Percentiles rank a stretch among this genome's conserved stretches.
These are phyloP conservation scores for Coemansia sp. DNA, from an alignment of 192 early-diverging fungal species.

Conservation along the genomic window DNA sequence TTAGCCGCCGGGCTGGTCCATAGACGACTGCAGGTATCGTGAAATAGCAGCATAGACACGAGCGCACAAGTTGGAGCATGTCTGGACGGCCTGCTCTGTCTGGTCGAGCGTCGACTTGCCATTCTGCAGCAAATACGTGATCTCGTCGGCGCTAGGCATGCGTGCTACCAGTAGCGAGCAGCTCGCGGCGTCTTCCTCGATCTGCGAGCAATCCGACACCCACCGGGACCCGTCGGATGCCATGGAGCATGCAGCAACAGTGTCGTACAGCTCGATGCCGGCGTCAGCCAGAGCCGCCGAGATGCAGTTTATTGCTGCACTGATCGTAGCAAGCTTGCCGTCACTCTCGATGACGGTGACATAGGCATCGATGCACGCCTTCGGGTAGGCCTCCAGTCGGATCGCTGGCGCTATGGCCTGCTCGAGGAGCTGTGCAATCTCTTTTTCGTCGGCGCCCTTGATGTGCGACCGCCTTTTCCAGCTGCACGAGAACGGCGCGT, in stretches of 20 bases:
- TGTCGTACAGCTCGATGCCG: constrained; percentile 56
- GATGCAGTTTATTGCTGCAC: constrained; percentile 54
- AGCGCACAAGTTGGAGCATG: constrained; percentile 30
- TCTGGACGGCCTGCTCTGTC: constrained; percentile 43
- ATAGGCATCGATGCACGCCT: constrained; percentile 50
- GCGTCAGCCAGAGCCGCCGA: constrained; percentile 55
- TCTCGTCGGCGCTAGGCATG: constrained; percentile 53
- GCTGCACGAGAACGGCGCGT: constrained; percentile 54
- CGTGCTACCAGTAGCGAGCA: constrained; percentile 40
- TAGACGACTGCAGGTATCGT: constrained; percentile 35
- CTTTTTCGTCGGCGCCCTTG: constrained; percentile 48
- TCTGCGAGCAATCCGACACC: constrained; percentile 44
- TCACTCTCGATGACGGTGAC: constrained; percentile 58
- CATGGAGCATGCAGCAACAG: constrained; percentile 52
- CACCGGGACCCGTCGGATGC: constrained; percentile 29
- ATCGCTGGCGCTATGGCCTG: constrained; percentile 53
- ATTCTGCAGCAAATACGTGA: constrained; percentile 51
- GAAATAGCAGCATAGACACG: constrained; percentile 53
- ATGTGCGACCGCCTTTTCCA: constrained; percentile 41
- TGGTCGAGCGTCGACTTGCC: constrained; percentile 41
- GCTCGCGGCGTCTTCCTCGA: constrained; percentile 29
- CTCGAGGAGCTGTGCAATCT: constrained; percentile 45
- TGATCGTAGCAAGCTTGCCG: constrained; percentile 52
- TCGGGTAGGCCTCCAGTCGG: constrained; percentile 54
- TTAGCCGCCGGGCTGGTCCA: constrained; percentile 13